Percentiles rank a stretch among this genome's conserved stretches.
Evolutionary conservation across 352 stramenopile species (phyloP).

Genomic region (Phytopythium vexans): DNA sequence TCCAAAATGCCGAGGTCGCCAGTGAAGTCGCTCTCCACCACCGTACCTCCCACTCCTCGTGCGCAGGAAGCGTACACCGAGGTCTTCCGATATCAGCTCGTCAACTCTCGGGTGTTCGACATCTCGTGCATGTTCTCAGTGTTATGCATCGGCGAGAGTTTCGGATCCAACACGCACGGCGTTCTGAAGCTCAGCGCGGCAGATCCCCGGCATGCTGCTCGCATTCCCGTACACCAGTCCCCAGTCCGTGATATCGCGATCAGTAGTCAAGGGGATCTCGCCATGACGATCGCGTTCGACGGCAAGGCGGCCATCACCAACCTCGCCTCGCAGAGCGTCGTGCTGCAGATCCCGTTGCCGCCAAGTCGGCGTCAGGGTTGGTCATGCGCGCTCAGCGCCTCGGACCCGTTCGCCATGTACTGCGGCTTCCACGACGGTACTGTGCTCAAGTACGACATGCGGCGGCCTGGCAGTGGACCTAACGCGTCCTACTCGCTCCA

Average conservation of each 20-base stretch:
- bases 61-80: slow-evolving; percentile 28
- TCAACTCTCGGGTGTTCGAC: slow-evolving; percentile 48
- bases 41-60: not conserved
- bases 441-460: slow-evolving; percentile 50
- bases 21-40: not conserved
- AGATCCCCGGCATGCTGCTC: slow-evolving; percentile 23
- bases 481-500: slow-evolving; percentile 29
- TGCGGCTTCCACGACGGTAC: slow-evolving; percentile 53
- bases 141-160: slow-evolving; percentile 49
- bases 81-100: slow-evolving; percentile 30
- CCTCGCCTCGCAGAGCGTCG: slow-evolving; percentile 36
- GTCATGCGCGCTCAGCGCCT: slow-evolving; percentile 42
- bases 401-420: slow-evolving; percentile 40
- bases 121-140: slow-evolving; percentile 42
- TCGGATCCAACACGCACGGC: slow-evolving; percentile 25
- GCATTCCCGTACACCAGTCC: slow-evolving; percentile 36
- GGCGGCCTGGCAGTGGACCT: slow-evolving; percentile 20
- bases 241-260: slow-evolving; percentile 59
- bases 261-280: slow-evolving; percentile 22
- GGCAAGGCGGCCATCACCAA: slow-evolving; percentile 49
- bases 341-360: slow-evolving; percentile 34
- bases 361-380: slow-evolving; percentile 40
- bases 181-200: slow-evolving; percentile 41
- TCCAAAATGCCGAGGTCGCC: not conserved
- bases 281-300: slow-evolving; percentile 59